Evolutionary conservation across 768 basidiomycete species (phyloP).

Genomic region (Tephrocybe sp.): DNA sequence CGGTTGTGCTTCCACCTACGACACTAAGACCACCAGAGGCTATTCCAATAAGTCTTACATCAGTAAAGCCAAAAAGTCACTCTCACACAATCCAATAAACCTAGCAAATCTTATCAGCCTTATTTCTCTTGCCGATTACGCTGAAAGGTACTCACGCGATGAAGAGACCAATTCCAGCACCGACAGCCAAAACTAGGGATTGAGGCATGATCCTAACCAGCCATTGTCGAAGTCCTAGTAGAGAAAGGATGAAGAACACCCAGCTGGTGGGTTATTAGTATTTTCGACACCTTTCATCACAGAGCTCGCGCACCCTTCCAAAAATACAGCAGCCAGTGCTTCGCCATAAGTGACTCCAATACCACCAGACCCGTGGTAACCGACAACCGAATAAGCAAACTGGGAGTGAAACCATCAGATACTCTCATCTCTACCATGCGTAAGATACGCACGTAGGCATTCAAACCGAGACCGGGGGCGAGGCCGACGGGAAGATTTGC

Average conservation of each 20-base stretch:
- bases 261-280: constrained; percentile 44
- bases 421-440: background rate
- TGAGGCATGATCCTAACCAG: constrained; percentile 86
- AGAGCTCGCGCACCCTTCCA: constrained; percentile 67
- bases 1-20: constrained; percentile 70
- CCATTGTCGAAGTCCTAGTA: constrained; percentile 89
- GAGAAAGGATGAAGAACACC: constrained; percentile 78
- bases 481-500: constrained; percentile 91
- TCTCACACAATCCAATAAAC: constrained; percentile 73
- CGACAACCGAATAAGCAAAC: constrained; percentile 89
- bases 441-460: constrained; percentile 64
- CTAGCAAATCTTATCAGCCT: constrained; percentile 30
- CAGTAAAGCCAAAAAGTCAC: background rate
- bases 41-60: constrained; percentile 18
- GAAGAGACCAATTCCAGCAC: constrained; percentile 85
- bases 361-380: constrained; percentile 73
- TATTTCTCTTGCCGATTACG: constrained; percentile 1
- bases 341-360: constrained; percentile 79
- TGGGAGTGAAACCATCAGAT: constrained; percentile 25
- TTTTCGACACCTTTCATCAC: background rate
- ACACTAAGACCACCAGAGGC: constrained; percentile 70
- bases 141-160: constrained; percentile 61
- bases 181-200: constrained; percentile 81
- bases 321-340: constrained; percentile 82
- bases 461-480: constrained; percentile 83